These are phyloP conservation scores for Seiridium unicorne DNA, from an alignment of 2,329 filamentous ascomycete species.

Conservation along the genomic window DNA sequence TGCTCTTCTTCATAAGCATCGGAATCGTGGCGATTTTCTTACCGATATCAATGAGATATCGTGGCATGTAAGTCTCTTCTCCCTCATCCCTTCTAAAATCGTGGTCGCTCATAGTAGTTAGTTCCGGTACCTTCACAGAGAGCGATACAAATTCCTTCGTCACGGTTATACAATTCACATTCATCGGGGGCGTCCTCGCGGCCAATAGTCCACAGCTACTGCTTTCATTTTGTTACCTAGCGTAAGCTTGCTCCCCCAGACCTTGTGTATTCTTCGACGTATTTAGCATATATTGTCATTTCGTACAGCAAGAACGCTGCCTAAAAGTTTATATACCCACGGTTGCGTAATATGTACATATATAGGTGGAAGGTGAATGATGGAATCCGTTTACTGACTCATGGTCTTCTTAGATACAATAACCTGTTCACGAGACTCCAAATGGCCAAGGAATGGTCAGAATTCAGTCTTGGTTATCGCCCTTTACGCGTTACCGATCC, in stretches of 20 bases:
- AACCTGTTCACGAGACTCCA: conserved; percentile 40
- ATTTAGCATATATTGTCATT: too few species aligned
- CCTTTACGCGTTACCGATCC: conserved; percentile 34
- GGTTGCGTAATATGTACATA: too few species aligned
- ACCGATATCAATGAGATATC: too few species aligned
- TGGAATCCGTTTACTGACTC: not conserved
- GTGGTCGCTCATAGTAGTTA: not conserved
- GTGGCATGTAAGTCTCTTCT: too few species aligned
- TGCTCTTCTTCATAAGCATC: not conserved
- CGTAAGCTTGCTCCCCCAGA: not conserved
- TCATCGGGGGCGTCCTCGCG: conserved; percentile 11
- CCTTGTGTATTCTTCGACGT: too few species aligned
- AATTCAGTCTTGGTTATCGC: conserved; percentile 25
- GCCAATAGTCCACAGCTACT: conserved; percentile 40
- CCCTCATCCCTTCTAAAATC: too few species aligned
- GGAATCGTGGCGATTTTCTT: too few species aligned
- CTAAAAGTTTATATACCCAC: too few species aligned
- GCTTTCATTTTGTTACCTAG: conserved; percentile 37
- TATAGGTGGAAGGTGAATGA: too few species aligned
- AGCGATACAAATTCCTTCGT: conserved; percentile 4
- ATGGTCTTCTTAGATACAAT: conserved; percentile 27
- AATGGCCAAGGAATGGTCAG: conserved; percentile 38
- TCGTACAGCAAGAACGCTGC: too few species aligned
- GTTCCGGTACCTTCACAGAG: not conserved
- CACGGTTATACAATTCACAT: not conserved